Conservation (phyloP, 2,329 filamentous ascomycete species). For the Penicillium sp. region DNA sequence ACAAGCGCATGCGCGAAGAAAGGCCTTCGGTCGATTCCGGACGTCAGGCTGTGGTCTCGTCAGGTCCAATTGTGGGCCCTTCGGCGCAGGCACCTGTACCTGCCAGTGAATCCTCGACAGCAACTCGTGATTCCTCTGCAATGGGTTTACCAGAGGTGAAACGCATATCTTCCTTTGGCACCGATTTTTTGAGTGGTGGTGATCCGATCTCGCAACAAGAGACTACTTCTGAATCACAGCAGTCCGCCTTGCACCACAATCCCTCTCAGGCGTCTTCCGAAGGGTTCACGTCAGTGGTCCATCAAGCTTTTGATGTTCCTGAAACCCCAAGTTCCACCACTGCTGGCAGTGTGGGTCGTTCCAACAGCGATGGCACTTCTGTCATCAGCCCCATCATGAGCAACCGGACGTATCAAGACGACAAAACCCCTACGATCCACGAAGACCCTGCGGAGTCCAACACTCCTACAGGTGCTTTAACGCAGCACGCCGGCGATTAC, state of each 20-base stretch:
- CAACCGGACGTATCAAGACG: constrained; percentile 37
- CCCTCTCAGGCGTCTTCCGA: constrained; percentile 40
- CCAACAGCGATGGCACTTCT: constrained; percentile 62
- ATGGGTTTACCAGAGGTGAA: constrained; percentile 43
- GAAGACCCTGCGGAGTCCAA: constrained; percentile 49
- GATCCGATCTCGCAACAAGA: constrained; percentile 13
- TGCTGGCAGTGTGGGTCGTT: constrained; percentile 55
- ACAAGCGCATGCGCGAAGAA: constrained; percentile 69
- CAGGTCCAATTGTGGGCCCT: background rate
- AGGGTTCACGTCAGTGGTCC: constrained; percentile 60
- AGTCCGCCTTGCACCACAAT: constrained; percentile 48
- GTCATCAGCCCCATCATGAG: constrained; percentile 65
- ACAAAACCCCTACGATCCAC: constrained; percentile 54
- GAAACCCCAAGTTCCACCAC: constrained; percentile 53
- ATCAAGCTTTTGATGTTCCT: constrained; percentile 62
- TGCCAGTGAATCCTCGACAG: background rate
- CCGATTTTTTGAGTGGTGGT: constrained; percentile 25
- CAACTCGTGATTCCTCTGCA: constrained; percentile 14
- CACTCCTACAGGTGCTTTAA: constrained; percentile 22
- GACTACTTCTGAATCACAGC: constrained; percentile 12
- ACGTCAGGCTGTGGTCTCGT: background rate
- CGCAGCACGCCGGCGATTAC: constrained; percentile 19
- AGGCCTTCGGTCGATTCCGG: constrained; percentile 40
- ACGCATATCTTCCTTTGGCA: constrained; percentile 41
- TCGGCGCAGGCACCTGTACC: background rate